Base-by-base conservation (phyloP, 768 basidiomycete species). In the Tulasnella calospora region DNA sequence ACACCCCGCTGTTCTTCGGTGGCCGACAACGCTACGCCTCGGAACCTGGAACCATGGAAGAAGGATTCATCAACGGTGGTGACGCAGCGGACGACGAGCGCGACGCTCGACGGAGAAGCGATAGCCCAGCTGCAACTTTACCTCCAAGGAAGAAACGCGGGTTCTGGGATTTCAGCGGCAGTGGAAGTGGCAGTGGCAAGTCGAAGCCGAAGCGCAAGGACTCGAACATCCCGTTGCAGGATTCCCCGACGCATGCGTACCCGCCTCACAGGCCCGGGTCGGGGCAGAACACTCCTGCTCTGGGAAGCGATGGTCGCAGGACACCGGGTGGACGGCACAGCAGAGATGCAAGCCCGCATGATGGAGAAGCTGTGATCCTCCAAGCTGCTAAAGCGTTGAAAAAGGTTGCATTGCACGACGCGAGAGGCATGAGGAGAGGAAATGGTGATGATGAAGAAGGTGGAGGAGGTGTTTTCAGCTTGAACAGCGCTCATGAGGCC, bases 331-430 rank as follows among this genome's bases (percentile, higher is more conserved):
- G 27, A 35, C 27, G 46, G 21, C 74, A 55, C 46, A 36, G 46
- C 10, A 9, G 61, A 27, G 61, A 67, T 17, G 61, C 5, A 17
- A 67, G 27, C 30, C 30, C 61, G 61, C 33, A 76, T 27, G 75
- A 40, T 23, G 75, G 75, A 19, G 75, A 76, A 30, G 57, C 57
- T 30, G 71, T 72, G 23, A n/a, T 76, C 27, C 13, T 61, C 0
- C 47, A 87, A 46, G 92, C 91, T 13, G 92, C 90, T 1, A 91
- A 88, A 82, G 89, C 86, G 13, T 80, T 93, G 55, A 92, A 90
- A 84, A 87, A 87, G n/a, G 91, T 90, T 1, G 87, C 93, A 9
- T 83, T 93, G 57, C 92, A 93, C 81, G 92, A 94, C 83, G 92
- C 92, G 38, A 88, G 92, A 21, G 92, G 92, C 81, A 86, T 94